Base-by-base conservation (phyloP, 1,284 basidiomycete genomes). In the Malassezia japonica region DNA sequence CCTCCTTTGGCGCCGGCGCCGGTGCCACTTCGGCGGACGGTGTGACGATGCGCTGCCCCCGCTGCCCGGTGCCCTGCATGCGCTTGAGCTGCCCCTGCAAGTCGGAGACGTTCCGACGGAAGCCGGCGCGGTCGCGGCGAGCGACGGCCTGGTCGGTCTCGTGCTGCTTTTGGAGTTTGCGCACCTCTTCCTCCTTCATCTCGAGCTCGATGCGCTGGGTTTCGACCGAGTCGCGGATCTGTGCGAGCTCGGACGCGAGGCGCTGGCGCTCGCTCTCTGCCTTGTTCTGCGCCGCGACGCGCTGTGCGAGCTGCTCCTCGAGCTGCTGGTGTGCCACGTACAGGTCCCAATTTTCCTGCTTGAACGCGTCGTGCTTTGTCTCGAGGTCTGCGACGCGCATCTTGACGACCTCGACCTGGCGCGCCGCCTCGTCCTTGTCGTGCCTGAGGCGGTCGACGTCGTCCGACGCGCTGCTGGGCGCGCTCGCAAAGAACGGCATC, bases 341-440 rank as follows among this genome's bases (percentile, higher is more conserved):
- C 58, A 96, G 83, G 70, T 95, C 91, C 92, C 92, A 96, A 74
- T 94, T 95, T 76, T 92, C 89, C 74, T 95, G 89, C 76, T 90
- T 91, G 81, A 83, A 91, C 55, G 87, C 87, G 45, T 79, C 78
- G 75, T 58, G 28, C 36, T 38, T 85, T 82, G 78, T 29, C 44
- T 54, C 45, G 7, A 60, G 51, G 21, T 44, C 46, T 5, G 29
- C 31, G 18, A 55, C 42, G 16, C 52, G 56, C 31, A 39, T 25
- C 18, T 33, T 42, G 25, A 43, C 43, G 4, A 49, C 37, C 12
- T 41, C 42, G 12, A 38, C 28, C 36, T 50, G 42, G 5, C 38
- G 38, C 15, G 36, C 40, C 20, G 51, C 46, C 12, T 54, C 51
- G 4, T 29, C 37, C 43, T 51, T 48, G 10, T 44, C 43, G 9